Evolutionary conservation across 805 yeast genomes (phyloP).

Genomic region (Wickerhamomyces hampshirensis): DNA sequence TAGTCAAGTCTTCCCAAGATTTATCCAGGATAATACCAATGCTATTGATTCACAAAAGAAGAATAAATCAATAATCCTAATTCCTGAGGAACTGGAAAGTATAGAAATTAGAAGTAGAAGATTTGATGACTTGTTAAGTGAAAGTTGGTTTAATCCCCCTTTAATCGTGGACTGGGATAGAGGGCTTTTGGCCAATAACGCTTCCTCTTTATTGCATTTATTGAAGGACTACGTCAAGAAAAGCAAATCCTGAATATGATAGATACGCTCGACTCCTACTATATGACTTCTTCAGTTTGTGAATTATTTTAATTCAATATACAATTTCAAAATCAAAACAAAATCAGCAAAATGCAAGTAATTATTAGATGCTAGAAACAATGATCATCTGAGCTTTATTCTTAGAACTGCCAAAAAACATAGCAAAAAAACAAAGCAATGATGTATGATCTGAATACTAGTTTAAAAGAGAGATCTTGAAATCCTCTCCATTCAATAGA

Average conservation of each 20-base stretch:
- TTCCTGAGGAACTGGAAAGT: constrained; percentile 7
- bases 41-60: constrained; percentile 8
- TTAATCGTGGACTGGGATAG: constrained; percentile 62
- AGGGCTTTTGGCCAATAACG: constrained; percentile 47
- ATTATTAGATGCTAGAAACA: no score
- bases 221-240: constrained; percentile 11
- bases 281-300: no score
- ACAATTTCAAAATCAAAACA: no score
- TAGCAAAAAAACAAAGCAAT: no score
- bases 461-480: constrained; percentile 2
- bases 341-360: no score
- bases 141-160: constrained; percentile 36
- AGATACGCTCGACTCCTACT: background rate
- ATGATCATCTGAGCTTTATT: no score
- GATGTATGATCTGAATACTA: no score
- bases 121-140: constrained; percentile 13
- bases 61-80: background rate
- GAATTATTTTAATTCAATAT: no score
- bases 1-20: constrained; percentile 19
- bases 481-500: constrained; percentile 10
- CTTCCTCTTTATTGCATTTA: constrained; percentile 27
- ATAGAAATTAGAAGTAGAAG: constrained; percentile 7
- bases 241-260: background rate
- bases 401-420: no score
- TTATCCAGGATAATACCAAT: constrained; percentile 9